Evolutionary conservation across 2,329 filamentous ascomycete species (phyloP).

Genomic region (Arthroderma uncinatum): DNA sequence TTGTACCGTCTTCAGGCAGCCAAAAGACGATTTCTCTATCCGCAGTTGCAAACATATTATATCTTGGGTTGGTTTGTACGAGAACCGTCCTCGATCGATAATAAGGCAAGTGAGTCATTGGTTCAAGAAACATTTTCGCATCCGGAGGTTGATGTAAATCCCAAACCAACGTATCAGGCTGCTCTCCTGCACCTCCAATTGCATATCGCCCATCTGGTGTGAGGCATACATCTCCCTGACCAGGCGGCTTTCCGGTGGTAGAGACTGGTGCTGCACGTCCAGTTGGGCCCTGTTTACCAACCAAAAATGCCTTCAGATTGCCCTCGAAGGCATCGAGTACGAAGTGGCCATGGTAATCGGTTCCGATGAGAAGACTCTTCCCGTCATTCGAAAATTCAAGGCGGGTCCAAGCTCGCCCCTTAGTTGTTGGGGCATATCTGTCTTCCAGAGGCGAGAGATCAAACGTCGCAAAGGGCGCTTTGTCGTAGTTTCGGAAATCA

Average conservation of each 20-base stretch:
- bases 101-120: slow-evolving; percentile 30
- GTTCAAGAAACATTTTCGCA: slow-evolving; percentile 43
- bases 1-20: slow-evolving; percentile 53
- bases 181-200: slow-evolving; percentile 59
- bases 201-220: slow-evolving; percentile 82
- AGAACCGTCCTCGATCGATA: slow-evolving; percentile 42
- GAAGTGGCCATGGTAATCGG: slow-evolving; percentile 74
- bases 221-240: slow-evolving; percentile 72
- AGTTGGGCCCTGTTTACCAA: slow-evolving; percentile 37
- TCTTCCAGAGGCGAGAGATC: slow-evolving; percentile 57
- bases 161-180: slow-evolving; percentile 73
- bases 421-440: slow-evolving; percentile 39
- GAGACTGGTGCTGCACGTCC: slow-evolving; percentile 42
- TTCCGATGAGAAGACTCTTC: slow-evolving; percentile 72
- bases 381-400: slow-evolving; percentile 96
- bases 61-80: slow-evolving; percentile 57
- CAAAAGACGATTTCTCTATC: slow-evolving; percentile 75
- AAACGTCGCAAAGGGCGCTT: slow-evolving; percentile 75
- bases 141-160: slow-evolving; percentile 53
- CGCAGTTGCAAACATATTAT: slow-evolving; percentile 82
- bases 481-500: slow-evolving; percentile 87
- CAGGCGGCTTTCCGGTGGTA: slow-evolving; percentile 42
- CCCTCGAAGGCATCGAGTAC: slow-evolving; percentile 90
- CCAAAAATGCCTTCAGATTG: slow-evolving; percentile 60
- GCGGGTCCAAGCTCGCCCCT: slow-evolving; percentile 60